Evolutionary conservation across 352 stramenopile genomes (phyloP).

Genomic region (Pythium brachiatum): DNA sequence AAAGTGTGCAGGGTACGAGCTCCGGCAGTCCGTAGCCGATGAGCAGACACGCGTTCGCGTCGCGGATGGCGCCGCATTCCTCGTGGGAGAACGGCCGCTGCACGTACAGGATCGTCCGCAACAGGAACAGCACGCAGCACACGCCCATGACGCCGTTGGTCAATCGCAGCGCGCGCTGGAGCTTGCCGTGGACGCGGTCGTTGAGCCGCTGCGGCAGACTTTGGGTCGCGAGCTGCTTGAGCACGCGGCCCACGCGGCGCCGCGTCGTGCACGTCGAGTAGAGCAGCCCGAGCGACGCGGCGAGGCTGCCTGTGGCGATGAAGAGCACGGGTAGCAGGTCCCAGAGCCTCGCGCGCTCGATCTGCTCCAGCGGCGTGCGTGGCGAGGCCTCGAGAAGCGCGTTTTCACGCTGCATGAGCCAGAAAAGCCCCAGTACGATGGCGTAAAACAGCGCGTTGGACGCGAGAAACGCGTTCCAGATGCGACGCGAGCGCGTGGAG

Average conservation of each 20-base stretch:
- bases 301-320: conserved; percentile 65
- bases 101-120: conserved; percentile 80
- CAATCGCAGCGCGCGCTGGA: conserved; percentile 73
- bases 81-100: conserved; percentile 74
- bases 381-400: conserved; percentile 3
- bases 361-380: conserved; percentile 13
- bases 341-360: conserved; percentile 33
- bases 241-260: conserved; percentile 60
- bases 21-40: conserved; percentile 74
- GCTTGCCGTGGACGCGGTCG: conserved; percentile 57
- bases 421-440: conserved; percentile 55
- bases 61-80: conserved; percentile 60
- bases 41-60: conserved; percentile 61
- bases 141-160: conserved; percentile 70
- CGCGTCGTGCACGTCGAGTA: conserved; percentile 81
- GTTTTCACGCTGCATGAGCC: conserved; percentile 34
- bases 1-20: conserved; percentile 68
- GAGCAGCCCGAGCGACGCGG: conserved; percentile 60
- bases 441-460: conserved; percentile 77
- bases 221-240: conserved; percentile 44
- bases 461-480: conserved; percentile 72
- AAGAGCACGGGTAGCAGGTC: conserved; percentile 61
- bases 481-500: conserved; percentile 63
- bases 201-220: conserved; percentile 44
- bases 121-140: conserved; percentile 60